These are phyloP conservation scores for Monosporascus cannonballus DNA, from an alignment of 2,329 filamentous ascomycete species.

Conservation along the genomic window DNA sequence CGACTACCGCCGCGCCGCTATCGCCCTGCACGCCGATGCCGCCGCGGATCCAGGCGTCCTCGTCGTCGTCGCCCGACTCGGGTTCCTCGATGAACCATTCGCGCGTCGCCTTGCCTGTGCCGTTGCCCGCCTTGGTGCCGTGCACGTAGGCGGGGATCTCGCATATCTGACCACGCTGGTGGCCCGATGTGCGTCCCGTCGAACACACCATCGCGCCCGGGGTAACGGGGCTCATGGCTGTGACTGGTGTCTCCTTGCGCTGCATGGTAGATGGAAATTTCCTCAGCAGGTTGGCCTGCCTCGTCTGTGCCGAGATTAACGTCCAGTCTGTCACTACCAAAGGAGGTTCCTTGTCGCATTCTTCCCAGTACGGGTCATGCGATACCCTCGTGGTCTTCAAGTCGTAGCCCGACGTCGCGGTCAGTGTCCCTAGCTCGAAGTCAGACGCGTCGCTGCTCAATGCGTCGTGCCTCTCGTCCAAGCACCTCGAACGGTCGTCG, in stretches of 20 bases:
- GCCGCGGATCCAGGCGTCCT: conserved; percentile 38
- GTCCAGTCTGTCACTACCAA: conserved; percentile 39
- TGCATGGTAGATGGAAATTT: conserved; percentile 32
- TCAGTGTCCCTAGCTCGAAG: conserved; percentile 30
- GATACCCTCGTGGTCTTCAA: conserved; percentile 37
- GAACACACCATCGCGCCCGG: conserved; percentile 32
- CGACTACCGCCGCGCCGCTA: conserved; percentile 38
- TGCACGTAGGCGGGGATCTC: conserved; percentile 38
- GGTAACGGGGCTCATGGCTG: conserved; percentile 21
- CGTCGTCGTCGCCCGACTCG: conserved; percentile 26
- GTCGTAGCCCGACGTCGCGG: conserved; percentile 35
- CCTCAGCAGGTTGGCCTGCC: conserved; percentile 35
- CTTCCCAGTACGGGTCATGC: conserved; percentile 40
- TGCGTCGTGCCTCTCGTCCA: conserved; percentile 30
- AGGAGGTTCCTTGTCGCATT: conserved; percentile 32
- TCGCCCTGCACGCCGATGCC: conserved; percentile 40
- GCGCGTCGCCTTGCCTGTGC: conserved; percentile 35
- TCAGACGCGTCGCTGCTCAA: conserved; percentile 18
- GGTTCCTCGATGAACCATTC: conserved; percentile 42
- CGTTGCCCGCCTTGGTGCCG: conserved; percentile 26
- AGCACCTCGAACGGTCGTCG: conserved; percentile 31
- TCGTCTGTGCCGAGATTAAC: conserved; percentile 29
- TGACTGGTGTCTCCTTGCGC: conserved; percentile 28
- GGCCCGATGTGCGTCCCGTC: conserved; percentile 37
- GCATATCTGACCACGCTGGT: conserved; percentile 35